phyloP scores from a whole-genome alignment of 2,329 filamentous ascomycete genomes.

The Thelonectria blattea region DNA sequence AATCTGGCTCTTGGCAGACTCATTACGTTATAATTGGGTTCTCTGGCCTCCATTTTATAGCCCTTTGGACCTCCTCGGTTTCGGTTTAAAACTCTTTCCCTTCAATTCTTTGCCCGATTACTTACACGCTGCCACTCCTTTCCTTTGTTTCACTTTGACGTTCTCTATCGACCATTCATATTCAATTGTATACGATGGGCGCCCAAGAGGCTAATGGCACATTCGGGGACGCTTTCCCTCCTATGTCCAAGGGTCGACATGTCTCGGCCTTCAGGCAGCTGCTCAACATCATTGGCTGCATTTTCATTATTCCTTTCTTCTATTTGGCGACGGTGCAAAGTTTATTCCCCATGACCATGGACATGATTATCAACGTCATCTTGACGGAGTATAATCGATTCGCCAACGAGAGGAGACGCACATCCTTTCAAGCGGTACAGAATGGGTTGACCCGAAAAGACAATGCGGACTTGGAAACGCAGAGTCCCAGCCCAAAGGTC shows the following conservation, averaged over 20 bases:
- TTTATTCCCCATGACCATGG: constrained; percentile 33
- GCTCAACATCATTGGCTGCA: constrained; percentile 29
- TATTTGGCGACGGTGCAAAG: constrained; percentile 29
- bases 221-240: neutral
- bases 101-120: too few species aligned
- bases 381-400: constrained; percentile 33
- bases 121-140: too few species aligned
- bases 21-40: too few species aligned
- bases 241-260: neutral
- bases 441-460: constrained; percentile 9
- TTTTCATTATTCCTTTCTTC: constrained; percentile 27
- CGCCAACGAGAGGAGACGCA: constrained; percentile 31
- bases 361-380: constrained; percentile 29
- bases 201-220: neutral
- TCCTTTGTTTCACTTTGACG: too few species aligned
- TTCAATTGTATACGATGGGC: neutral
- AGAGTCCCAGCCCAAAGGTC: neutral
- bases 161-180: neutral
- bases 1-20: too few species aligned
- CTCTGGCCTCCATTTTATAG: too few species aligned
- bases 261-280: neutral
- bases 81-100: too few species aligned
- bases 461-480: constrained; percentile 20
- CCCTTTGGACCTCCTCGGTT: too few species aligned
- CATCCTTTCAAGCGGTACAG: constrained; percentile 22